Evolutionary conservation across 768 basidiomycete species (phyloP), one percentile per base, ranked within the genome.

Genomic region (Leccinum obscurum): DNA sequence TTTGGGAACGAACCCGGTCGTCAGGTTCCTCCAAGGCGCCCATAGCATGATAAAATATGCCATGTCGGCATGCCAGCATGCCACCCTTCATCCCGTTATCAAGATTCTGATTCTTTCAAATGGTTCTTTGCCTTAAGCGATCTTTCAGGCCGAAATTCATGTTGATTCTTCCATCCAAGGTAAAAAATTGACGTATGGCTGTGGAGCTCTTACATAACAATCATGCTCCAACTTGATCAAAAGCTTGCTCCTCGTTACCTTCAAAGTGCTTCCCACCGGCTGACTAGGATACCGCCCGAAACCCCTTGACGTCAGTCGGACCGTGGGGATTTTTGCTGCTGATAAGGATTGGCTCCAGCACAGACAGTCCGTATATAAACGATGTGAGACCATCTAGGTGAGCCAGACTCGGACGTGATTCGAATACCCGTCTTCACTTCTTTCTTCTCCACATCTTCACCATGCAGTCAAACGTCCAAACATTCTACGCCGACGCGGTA

Each of bases 401-500:
- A 30, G 3, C 11, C 62, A 68, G 69, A 34, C 11, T 34, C 32
- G 32, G 32, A 56, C 67, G 9, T 15, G 24, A 64, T 59, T 59
- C 41, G 8, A 66, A 68, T 56, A 6, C 44, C n/a, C 15, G 46
- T 50, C 37, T 4, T 49, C 44, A 20, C 39, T 44, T 26, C 14
- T 24, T 55, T 51, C 26, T 13, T 37, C 55, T n/a, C 34, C 37
- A 14, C 30, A 58, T 24, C 22, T 11, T 52, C 55, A 58, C 26
- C 55, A 74, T 74, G 69, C 67, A 64, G 15, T 62, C 64, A 1
- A 73, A 64, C 52, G n/a, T 54, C 17, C 72, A 72, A 22, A 72
- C 68, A 1, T 84, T 87, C 73, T 74, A 74, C 62, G 81, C 75
- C 54, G 84, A 86, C 58, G 85, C 85, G 62, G 84, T 83, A 64